Evolutionary conservation across 192 early-diverging fungal species (phyloP).

Genomic region (Coemansia sp.): DNA sequence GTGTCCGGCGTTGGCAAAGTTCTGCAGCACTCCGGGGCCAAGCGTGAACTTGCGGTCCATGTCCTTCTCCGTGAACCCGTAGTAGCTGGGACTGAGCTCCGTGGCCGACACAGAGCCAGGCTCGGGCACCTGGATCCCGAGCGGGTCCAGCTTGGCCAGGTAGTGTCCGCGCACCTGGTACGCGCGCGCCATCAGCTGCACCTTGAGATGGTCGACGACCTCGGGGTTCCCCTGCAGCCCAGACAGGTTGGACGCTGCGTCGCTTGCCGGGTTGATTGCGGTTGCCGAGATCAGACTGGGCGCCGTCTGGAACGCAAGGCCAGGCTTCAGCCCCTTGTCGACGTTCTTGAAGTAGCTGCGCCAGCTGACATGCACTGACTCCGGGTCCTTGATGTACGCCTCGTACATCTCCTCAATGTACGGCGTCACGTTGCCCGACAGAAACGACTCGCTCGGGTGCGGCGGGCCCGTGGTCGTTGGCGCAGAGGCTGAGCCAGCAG

Average conservation of each 20-base stretch:
- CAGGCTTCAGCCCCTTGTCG: slow-evolving; percentile 61
- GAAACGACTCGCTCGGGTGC: slow-evolving; percentile 75
- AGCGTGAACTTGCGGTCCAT: slow-evolving; percentile 89
- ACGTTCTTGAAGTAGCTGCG: slow-evolving; percentile 93
- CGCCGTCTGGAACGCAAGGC: slow-evolving; percentile 77
- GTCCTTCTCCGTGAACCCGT: slow-evolving; percentile 93
- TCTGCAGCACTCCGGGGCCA: slow-evolving; percentile 93
- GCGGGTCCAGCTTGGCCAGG: slow-evolving; percentile 92
- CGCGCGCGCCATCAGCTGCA: slow-evolving; percentile 93
- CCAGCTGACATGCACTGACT: slow-evolving; percentile 93
- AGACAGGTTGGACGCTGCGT: slow-evolving; percentile 50
- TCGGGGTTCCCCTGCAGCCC: slow-evolving; percentile 61
- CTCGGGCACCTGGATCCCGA: slow-evolving; percentile 76
- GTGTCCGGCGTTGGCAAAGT: slow-evolving; percentile 69
- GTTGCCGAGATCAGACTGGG: slow-evolving; percentile 74
- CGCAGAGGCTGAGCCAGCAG: slow-evolving; percentile 29
- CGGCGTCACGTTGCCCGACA: slow-evolving; percentile 78
- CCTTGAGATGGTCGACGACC: slow-evolving; percentile 97
- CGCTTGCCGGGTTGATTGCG: slow-evolving; percentile 61
- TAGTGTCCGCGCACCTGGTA: slow-evolving; percentile 97
- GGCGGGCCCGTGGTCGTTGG: slow-evolving; percentile 29
- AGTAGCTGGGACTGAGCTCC: slow-evolving; percentile 84
- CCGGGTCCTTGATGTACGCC: slow-evolving; percentile 87
- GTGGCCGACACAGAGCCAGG: slow-evolving; percentile 59
- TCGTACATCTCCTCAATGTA: slow-evolving; percentile 97